Evolutionary conservation across 2,329 filamentous ascomycete genomes (phyloP).

Genomic region (Lasiodiplodia sp.): DNA sequence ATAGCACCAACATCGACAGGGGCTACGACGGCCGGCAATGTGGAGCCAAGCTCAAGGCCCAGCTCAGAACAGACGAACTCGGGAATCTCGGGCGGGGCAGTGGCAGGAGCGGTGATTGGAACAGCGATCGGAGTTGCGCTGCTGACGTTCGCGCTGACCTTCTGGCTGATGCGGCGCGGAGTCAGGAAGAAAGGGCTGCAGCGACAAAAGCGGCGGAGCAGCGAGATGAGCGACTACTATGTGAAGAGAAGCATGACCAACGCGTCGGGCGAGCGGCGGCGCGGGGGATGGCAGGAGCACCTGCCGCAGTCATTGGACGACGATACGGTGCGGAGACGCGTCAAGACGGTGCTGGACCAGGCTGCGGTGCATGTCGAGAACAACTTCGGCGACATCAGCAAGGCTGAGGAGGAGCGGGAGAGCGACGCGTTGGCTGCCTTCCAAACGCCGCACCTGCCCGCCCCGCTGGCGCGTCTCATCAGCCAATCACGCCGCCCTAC

Average conservation of each 20-base stretch:
- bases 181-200: constrained; percentile 6
- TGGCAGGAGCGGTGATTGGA: constrained; percentile 34
- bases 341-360: constrained; percentile 15
- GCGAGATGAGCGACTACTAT: not conserved
- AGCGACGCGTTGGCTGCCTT: not conserved
- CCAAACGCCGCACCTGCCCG: constrained; percentile 15
- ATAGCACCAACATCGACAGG: not conserved
- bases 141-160: constrained; percentile 41
- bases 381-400: constrained; percentile 1
- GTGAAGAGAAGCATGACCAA: not conserved
- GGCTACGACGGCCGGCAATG: not conserved
- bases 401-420: not conserved
- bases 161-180: not conserved
- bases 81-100: constrained; percentile 2
- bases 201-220: not conserved
- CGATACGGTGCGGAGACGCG: constrained; percentile 2
- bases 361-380: constrained; percentile 15
- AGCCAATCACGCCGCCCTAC: not conserved
- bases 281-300: constrained; percentile 4
- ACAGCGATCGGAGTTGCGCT: constrained; percentile 38
- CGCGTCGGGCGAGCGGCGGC: not conserved
- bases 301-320: constrained; percentile 18
- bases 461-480: not conserved
- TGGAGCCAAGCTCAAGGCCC: not conserved
- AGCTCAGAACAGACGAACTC: not conserved